Base-by-base conservation (phyloP, 225 moss, liverwort and hornwort genomes). In the Physcomitrellopsis africana region DNA sequence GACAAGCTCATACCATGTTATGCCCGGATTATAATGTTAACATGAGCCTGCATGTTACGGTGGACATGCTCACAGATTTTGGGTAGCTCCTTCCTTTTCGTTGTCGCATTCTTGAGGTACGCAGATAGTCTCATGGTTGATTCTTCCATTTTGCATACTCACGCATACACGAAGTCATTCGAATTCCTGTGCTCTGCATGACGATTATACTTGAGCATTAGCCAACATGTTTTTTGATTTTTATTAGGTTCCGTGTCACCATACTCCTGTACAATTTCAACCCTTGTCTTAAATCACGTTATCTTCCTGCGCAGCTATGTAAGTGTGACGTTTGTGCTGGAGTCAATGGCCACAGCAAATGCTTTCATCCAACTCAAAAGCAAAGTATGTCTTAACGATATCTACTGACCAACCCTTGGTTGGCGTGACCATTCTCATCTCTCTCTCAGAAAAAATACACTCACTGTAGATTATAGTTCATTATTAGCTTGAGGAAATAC, bases 281-380 rank as follows among this genome's bases (percentile, higher is more conserved):
- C 7, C 24, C 11, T 23, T 10, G 16, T 65, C 58, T 65, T 7
- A 74, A n/a, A 20, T 49, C 65, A 45, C 10, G 24, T 51, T 44
- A 68, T 72, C 63, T 37, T 78, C 60, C 65, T 69, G 78, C 76
- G 82, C 93, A 99, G 97, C 83, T 99, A 92, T 83, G 92, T 95
- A 60, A 95, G 86, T 71, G 81, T 95, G 65, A 99, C 97, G 4
- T 99, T 93, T 72, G 87, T 93, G 72, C 72, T 99, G 80, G 97
- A 99, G 76, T 79, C 92, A 0, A 99, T 99, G 97, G 97, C 97
- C 67, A 90, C 92, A 43, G 92, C 95, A 60, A 95, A 93, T 60
- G 97, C 97, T 56, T 76, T 93, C 3, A 72, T 99, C 68, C 79
- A 80, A 29, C 89, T 94, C 42, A 85, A 87, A 61, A 80, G 60